Evolutionary conservation across 2,329 filamentous ascomycete species (phyloP).

Genomic region (Neurospora sp.): DNA sequence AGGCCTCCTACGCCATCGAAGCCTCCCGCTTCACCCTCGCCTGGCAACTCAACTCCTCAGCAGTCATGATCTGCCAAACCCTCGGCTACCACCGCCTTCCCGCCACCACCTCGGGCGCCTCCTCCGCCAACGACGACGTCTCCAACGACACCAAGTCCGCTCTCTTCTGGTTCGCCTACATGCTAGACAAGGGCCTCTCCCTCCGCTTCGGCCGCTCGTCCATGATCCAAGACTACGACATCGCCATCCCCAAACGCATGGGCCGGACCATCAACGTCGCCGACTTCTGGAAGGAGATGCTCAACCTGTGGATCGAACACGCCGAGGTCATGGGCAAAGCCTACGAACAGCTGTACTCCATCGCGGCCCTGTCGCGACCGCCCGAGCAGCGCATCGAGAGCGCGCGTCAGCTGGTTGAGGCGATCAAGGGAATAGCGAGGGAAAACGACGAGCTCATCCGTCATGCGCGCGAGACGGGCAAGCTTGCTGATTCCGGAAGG

Average conservation of each 20-base stretch:
- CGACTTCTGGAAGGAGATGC: constrained; percentile 33
- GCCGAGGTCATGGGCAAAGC: constrained; percentile 47
- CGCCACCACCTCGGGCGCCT: constrained; percentile 7
- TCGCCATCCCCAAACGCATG: constrained; percentile 31
- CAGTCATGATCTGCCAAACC: constrained; percentile 49
- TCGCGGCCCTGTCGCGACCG: constrained; percentile 31
- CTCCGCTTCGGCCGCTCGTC: constrained; percentile 49
- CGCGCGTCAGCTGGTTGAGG: constrained; percentile 28
- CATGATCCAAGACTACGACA: constrained; percentile 47
- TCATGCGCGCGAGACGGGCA: constrained; percentile 6
- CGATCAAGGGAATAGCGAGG: constrained; percentile 23
- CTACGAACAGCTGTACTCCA: constrained; percentile 47
- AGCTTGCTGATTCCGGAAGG: constrained; percentile 1
- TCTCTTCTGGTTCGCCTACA: constrained; percentile 43
- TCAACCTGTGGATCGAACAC: constrained; percentile 44
- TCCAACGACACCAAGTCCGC: constrained; percentile 26
- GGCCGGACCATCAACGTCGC: constrained; percentile 17
- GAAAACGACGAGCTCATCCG: constrained; percentile 9
- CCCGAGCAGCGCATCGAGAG: constrained; percentile 29
- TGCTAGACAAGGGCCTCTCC: constrained; percentile 47
- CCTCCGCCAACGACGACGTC: constrained; percentile 1
- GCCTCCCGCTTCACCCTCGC: constrained; percentile 51
- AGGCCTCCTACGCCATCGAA: constrained; percentile 54
- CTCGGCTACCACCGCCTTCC: constrained; percentile 48
- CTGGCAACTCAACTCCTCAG: constrained; percentile 52